Evolutionary conservation across 2,329 filamentous ascomycete species (phyloP).

Genomic region (Apiospora phragmitis): DNA sequence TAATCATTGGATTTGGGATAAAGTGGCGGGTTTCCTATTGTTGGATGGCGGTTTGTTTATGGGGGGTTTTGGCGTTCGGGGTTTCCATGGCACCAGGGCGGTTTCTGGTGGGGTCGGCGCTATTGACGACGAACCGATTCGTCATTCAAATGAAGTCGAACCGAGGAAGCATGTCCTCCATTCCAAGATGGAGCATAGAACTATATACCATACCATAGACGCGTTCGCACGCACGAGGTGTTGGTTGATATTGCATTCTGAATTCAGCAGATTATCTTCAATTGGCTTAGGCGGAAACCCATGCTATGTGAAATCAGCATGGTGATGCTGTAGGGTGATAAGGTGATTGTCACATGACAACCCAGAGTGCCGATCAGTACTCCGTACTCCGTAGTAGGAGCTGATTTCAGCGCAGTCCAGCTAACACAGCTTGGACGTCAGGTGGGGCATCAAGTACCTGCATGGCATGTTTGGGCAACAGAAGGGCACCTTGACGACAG

Average conservation of each 20-base stretch:
- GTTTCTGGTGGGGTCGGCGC: not conserved
- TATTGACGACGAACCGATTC: not conserved
- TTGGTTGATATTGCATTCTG: not conserved
- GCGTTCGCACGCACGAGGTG: not conserved
- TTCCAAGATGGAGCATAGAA: not conserved
- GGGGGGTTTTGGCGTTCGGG: not conserved
- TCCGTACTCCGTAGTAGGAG: too few species aligned
- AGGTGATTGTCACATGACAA: slow-evolving; percentile 3
- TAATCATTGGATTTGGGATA: not conserved
- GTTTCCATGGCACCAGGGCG: not conserved
- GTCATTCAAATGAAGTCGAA: not conserved
- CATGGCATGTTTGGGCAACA: not conserved
- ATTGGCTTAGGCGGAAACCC: not conserved
- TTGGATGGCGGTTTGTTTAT: not conserved
- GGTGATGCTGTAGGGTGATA: not conserved
- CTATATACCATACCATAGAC: not conserved
- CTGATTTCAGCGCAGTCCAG: not conserved
- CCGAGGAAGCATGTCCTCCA: not conserved
- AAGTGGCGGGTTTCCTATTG: not conserved
- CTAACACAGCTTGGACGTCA: not conserved
- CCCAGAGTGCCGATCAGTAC: not conserved
- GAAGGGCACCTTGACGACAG: not conserved
- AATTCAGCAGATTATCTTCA: not conserved
- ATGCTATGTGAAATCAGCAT: not conserved
- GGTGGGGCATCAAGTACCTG: not conserved